Percentiles rank a stretch among this genome's conserved stretches.
Evolutionary conservation across 192 early-diverging fungal species (phyloP).

Genomic region (Coemansia sp.): DNA sequence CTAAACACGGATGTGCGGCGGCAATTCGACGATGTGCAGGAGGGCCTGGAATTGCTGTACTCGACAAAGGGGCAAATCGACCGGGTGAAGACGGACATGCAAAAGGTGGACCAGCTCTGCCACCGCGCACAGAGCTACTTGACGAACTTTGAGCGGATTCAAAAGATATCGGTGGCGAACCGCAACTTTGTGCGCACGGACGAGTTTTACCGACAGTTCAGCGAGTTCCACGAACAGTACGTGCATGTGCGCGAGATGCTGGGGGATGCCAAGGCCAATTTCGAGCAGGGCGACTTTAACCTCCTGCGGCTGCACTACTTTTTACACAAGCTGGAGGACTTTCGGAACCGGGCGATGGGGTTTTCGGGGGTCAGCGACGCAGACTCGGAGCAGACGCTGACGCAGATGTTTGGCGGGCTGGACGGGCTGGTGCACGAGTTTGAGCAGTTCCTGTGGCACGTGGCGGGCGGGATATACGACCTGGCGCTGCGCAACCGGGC

Average conservation of each 20-base stretch:
- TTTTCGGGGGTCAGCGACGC: slow-evolving; percentile 63
- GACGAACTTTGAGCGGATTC: slow-evolving; percentile 84
- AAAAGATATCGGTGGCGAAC: slow-evolving; percentile 88
- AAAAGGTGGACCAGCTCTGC: slow-evolving; percentile 82
- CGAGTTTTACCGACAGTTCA: slow-evolving; percentile 80
- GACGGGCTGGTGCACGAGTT: slow-evolving; percentile 80
- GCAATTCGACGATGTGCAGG: slow-evolving; percentile 85
- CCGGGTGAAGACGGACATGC: slow-evolving; percentile 68
- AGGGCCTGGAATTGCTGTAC: slow-evolving; percentile 76
- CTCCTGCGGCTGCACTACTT: slow-evolving; percentile 85
- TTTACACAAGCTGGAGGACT: slow-evolving; percentile 80
- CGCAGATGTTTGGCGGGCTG: slow-evolving; percentile 80
- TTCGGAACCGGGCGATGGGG: slow-evolving; percentile 79
- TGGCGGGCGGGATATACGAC: slow-evolving; percentile 74
- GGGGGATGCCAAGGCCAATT: slow-evolving; percentile 55
- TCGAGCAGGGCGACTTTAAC: slow-evolving; percentile 55
- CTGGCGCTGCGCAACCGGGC: slow-evolving; percentile 67
- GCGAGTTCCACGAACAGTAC: slow-evolving; percentile 78
- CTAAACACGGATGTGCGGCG: slow-evolving; percentile 89
- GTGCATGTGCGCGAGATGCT: slow-evolving; percentile 67
- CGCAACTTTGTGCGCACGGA: slow-evolving; percentile 92
- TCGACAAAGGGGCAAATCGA: slow-evolving; percentile 61
- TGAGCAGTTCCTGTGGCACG: slow-evolving; percentile 79
- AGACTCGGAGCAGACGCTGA: slow-evolving; percentile 81
- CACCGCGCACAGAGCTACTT: slow-evolving; percentile 81